Evolutionary conservation across 441 rosid genomes (phyloP).

Genomic region (Kokia cookei): DNA sequence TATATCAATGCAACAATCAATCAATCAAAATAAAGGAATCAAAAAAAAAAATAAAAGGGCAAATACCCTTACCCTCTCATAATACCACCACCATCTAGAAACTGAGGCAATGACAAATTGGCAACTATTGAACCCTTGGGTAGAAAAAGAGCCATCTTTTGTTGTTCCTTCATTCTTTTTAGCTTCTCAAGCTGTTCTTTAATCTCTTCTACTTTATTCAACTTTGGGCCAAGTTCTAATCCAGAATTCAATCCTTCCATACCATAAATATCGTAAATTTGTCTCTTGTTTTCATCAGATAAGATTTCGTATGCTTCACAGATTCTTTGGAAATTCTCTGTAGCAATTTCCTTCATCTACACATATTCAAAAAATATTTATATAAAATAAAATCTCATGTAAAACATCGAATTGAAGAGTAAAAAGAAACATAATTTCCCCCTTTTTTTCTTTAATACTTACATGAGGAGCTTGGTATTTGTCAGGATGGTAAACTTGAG

Average conservation of each 20-base stretch:
- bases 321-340: slow-evolving; percentile 82
- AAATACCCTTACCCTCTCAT: slow-evolving; percentile 95
- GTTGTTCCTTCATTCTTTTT: slow-evolving; percentile 56
- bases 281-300: slow-evolving; percentile 78
- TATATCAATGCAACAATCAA: neutral
- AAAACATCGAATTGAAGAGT: too few species aligned
- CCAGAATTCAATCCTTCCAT: slow-evolving; percentile 90
- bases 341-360: slow-evolving; percentile 93
- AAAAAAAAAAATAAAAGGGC: neutral
- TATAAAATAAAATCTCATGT: too few species aligned
- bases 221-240: slow-evolving; percentile 83
- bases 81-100: slow-evolving; percentile 70
- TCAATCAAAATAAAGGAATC: neutral
- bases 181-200: slow-evolving; percentile 80
- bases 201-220: slow-evolving; percentile 73
- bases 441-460: neutral
- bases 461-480: slow-evolving; percentile 78
- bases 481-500: slow-evolving; percentile 97
- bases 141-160: slow-evolving; percentile 47
- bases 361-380: neutral
- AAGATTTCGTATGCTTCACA: slow-evolving; percentile 88
- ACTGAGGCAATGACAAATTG: slow-evolving; percentile 66
- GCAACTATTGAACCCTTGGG: slow-evolving; percentile 72
- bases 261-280: slow-evolving; percentile 86
- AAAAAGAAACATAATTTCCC: neutral